These are phyloP conservation scores for Arctostaphylos glauca DNA, from an alignment of 148 eudicot genomes.

Conservation along the genomic window DNA sequence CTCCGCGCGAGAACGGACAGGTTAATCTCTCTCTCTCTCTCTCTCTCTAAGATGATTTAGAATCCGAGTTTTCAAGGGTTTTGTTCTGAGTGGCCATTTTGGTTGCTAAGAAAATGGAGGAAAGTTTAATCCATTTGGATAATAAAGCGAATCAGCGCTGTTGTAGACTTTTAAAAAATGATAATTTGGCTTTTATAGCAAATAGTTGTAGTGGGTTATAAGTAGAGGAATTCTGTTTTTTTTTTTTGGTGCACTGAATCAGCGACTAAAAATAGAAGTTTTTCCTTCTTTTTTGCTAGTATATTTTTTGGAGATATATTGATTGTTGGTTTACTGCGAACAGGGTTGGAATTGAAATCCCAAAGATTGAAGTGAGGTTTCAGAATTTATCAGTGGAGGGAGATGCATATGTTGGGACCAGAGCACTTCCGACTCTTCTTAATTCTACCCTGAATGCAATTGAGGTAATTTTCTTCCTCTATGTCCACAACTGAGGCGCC, in stretches of 20 bases:
- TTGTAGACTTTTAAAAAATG: no score
- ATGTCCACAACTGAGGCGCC: neutral
- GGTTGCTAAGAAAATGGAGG: neutral
- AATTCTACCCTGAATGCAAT: constrained; percentile 39
- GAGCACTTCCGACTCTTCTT: constrained; percentile 48
- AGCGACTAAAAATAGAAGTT: neutral
- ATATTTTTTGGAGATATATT: neutral
- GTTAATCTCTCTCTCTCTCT: constrained; percentile 3
- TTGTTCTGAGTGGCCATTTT: neutral
- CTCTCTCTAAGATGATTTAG: no score
- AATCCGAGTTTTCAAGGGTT: neutral
- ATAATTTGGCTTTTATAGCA: no score
- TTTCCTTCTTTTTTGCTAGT: neutral
- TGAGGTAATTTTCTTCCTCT: constrained; percentile 29
- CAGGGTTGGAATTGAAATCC: constrained; percentile 50
- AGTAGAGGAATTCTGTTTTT: no score
- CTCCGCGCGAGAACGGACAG: constrained; percentile 28
- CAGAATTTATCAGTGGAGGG: constrained; percentile 40
- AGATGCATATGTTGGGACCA: constrained; percentile 38
- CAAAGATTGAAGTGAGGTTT: constrained; percentile 46
- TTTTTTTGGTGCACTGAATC: neutral
- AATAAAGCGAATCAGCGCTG: no score
- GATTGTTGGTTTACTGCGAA: neutral
- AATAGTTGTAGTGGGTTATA: no score
- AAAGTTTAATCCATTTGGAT: neutral